Percentiles rank a stretch among this genome's conserved stretches.
phyloP scores from a whole-genome alignment of 345 rosid species.

The Kernera saxatilis region DNA sequence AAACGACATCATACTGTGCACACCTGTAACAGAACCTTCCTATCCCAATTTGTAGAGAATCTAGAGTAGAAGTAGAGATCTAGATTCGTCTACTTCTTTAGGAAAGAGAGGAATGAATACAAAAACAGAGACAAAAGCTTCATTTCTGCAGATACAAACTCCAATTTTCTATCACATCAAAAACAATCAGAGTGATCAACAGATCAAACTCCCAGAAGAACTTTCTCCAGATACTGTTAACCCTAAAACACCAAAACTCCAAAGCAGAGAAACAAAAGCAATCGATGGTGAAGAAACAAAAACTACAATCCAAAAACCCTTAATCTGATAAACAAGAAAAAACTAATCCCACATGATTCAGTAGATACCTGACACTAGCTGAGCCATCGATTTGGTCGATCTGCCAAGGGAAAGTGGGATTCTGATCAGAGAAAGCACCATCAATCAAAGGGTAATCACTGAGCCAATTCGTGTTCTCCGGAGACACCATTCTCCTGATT shows the following conservation, averaged over 20 bases:
- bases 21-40: neutral
- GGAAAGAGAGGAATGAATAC: neutral
- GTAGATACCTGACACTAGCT: conserved; percentile 51
- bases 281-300: neutral
- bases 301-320: neutral
- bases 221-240: neutral
- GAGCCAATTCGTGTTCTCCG: conserved; percentile 64
- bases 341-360: neutral
- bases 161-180: neutral
- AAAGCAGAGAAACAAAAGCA: neutral
- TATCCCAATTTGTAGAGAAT: neutral
- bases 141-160: neutral
- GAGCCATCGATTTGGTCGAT: conserved; percentile 42
- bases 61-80: neutral
- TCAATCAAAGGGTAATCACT: conserved; percentile 62
- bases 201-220: neutral
- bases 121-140: neutral
- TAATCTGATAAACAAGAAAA: neutral
- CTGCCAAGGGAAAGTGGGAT: conserved; percentile 47
- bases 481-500: conserved; percentile 54
- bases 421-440: conserved; percentile 46
- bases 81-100: neutral
- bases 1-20: neutral
- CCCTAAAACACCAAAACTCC: neutral
- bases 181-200: neutral